A percentile compares a stretch with the other conserved stretches of the same genome.
Conservation (phyloP, 2,329 filamentous ascomycete genomes). For the Cytospora chrysosperma region DNA sequence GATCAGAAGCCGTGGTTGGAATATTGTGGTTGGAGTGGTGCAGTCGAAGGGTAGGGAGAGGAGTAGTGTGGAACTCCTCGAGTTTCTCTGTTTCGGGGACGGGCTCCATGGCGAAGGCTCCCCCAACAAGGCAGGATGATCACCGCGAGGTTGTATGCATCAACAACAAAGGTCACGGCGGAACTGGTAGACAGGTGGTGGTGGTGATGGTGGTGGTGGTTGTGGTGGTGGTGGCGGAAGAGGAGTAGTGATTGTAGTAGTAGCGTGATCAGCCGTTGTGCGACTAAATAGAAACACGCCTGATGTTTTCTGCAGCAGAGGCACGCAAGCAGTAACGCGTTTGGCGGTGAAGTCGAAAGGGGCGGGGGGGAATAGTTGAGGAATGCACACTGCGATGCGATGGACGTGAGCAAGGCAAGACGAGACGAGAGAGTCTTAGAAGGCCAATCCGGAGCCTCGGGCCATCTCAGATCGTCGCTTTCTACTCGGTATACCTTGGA, state of each 20-base stretch:
- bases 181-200: not conserved
- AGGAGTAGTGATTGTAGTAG: slow-evolving; percentile 2
- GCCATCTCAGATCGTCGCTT: slow-evolving; percentile 10
- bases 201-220: not conserved
- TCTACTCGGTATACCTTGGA: not conserved
- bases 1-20: slow-evolving; percentile 37
- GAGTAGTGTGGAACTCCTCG: slow-evolving; percentile 62
- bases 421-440: not conserved
- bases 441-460: slow-evolving; percentile 1
- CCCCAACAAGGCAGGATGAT: slow-evolving; percentile 16
- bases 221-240: no score
- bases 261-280: slow-evolving; percentile 12
- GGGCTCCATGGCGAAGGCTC: slow-evolving; percentile 55
- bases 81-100: slow-evolving; percentile 68
- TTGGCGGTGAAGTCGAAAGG: not conserved
- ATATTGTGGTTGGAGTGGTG: slow-evolving; percentile 37
- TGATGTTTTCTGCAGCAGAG: not conserved
- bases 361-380: not conserved
- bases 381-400: slow-evolving; percentile 1
- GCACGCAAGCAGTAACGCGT: slow-evolving; percentile 11
- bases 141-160: slow-evolving; percentile 10
- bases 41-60: slow-evolving; percentile 54
- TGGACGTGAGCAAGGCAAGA: no score
- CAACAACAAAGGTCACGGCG: not conserved
- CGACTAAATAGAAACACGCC: not conserved